Evolutionary conservation across 352 stramenopile species (phyloP).

Genomic region (Phytophthora europaea): DNA sequence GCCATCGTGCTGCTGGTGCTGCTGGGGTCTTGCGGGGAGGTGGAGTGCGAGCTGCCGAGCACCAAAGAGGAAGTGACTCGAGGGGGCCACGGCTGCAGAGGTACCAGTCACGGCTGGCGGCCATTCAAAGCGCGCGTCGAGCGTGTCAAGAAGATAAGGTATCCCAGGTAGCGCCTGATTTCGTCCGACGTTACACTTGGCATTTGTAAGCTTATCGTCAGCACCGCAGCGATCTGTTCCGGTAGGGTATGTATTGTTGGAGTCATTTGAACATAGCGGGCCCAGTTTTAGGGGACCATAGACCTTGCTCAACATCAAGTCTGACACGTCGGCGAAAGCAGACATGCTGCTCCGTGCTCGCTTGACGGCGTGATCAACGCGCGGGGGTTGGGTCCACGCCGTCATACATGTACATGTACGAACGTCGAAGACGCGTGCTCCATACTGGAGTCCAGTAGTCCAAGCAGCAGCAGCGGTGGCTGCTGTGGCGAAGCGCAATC

Average conservation of each 20-base stretch:
- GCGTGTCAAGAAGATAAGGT: constrained; percentile 26
- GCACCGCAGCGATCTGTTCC: constrained; percentile 22
- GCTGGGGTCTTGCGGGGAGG: constrained; percentile 14
- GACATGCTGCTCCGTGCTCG: neutral
- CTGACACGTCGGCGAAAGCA: constrained; percentile 32
- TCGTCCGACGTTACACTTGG: constrained; percentile 9
- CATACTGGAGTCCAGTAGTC: neutral
- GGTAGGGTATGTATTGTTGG: constrained; percentile 7
- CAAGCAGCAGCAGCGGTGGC: neutral
- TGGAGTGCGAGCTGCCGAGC: constrained; percentile 21
- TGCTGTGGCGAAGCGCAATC: neutral
- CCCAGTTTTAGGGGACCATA: neutral
- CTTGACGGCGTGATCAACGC: neutral
- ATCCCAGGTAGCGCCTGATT: constrained; percentile 27
- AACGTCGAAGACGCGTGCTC: neutral
- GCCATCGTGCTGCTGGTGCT: constrained; percentile 39
- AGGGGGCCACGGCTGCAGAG: constrained; percentile 31
- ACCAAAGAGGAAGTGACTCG: constrained; percentile 41
- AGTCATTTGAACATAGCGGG: neutral
- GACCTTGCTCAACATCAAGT: constrained; percentile 32
- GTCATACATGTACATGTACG: neutral
- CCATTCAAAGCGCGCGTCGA: constrained; percentile 46
- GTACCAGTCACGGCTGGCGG: constrained; percentile 33
- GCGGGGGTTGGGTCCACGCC: neutral
- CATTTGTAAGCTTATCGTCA: neutral